Conservation (phyloP, 208 protist species). For the Herpetomonas tarakana region DNA sequence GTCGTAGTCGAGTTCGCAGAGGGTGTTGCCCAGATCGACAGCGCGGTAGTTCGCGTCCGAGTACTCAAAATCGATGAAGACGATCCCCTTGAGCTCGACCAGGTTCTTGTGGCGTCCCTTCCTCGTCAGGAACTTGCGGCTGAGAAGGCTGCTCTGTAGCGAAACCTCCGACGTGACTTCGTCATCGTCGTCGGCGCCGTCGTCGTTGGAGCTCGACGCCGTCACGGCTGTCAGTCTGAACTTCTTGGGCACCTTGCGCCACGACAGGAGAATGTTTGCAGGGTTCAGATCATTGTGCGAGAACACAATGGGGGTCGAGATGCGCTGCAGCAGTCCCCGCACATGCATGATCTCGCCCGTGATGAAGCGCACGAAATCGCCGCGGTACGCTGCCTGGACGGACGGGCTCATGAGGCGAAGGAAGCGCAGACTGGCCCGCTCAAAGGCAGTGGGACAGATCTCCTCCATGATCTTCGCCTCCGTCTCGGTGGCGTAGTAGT, state of each 20-base stretch:
- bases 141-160: constrained; percentile 39
- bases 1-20: constrained; percentile 86
- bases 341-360: constrained; percentile 48
- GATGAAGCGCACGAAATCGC: constrained; percentile 40
- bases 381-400: constrained; percentile 37
- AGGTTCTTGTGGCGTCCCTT: constrained; percentile 61
- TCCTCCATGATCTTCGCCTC: constrained; percentile 68
- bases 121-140: constrained; percentile 60
- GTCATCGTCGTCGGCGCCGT: constrained; percentile 34
- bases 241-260: constrained; percentile 41
- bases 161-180: constrained; percentile 44
- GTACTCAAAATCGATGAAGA: constrained; percentile 90
- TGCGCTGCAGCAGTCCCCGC: constrained; percentile 33
- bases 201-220: constrained; percentile 9
- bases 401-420: constrained; percentile 56
- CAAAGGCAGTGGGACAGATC: constrained; percentile 70
- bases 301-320: constrained; percentile 58
- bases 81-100: constrained; percentile 67
- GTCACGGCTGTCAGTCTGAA: constrained; percentile 10
- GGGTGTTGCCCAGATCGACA: constrained; percentile 80
- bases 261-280: constrained; percentile 73
- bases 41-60: constrained; percentile 81
- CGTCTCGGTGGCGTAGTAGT: constrained; percentile 36
- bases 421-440: constrained; percentile 69
- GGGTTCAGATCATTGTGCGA: constrained; percentile 88